Conservation (phyloP, 2,329 filamentous ascomycete genomes). For the Akanthomyces lecanii region DNA sequence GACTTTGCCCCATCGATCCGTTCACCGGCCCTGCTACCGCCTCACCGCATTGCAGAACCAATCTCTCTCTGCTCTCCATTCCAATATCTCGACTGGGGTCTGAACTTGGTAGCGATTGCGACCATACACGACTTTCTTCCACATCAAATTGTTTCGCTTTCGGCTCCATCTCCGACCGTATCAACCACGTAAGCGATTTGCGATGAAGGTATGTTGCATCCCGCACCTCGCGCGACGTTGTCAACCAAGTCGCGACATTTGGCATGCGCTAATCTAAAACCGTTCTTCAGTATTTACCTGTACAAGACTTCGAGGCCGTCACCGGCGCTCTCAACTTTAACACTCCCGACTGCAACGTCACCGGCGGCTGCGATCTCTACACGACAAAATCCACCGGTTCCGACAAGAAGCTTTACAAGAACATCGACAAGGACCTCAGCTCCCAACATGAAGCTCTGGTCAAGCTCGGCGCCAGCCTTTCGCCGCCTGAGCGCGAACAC, state of each 20-base stretch:
- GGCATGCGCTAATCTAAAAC: conserved; percentile 14
- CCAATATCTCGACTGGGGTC: background rate
- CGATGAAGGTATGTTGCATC: conserved; percentile 35
- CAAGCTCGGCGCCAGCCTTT: conserved; percentile 80
- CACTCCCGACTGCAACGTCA: conserved; percentile 85
- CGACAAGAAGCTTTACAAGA: conserved; percentile 96
- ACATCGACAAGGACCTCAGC: conserved; percentile 87
- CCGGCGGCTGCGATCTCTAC: conserved; percentile 93
- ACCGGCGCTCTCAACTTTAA: conserved; percentile 94
- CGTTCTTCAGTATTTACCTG: conserved; percentile 71
- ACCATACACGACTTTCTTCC: conserved; percentile 2
- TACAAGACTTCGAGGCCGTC: conserved; percentile 86
- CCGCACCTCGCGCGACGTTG: background rate
- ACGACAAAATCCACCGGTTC: conserved; percentile 93
- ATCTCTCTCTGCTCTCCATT: background rate
- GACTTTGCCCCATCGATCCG: background rate
- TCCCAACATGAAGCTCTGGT: conserved; percentile 86
- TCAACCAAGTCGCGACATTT: background rate
- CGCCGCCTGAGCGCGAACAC: conserved; percentile 71
- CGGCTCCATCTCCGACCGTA: background rate
- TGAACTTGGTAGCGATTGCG: background rate
- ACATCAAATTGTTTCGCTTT: conserved; percentile 16
- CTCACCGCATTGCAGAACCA: background rate
- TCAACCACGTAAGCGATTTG: conserved; percentile 20
- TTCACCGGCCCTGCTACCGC: conserved; percentile 19